These are phyloP conservation scores for Musa schizocarpa DNA, from an alignment of 176 grass and related monocot species.

Conservation along the genomic window DNA sequence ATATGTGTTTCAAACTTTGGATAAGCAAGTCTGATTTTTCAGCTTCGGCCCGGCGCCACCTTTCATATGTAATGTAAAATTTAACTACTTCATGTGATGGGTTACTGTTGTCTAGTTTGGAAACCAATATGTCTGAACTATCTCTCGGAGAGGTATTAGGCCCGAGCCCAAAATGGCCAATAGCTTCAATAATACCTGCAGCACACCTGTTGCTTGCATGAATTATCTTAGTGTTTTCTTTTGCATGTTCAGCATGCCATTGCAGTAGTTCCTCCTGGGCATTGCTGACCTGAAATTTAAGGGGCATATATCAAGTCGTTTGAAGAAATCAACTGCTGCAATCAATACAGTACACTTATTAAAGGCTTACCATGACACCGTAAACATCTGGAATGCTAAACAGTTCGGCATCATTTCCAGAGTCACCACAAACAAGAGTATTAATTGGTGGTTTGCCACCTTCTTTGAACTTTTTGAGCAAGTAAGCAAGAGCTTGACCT, in stretches of 20 bases:
- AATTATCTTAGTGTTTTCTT: conserved; percentile 43
- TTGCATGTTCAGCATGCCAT: conserved; percentile 74
- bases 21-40: conserved; percentile 47
- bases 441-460: conserved; percentile 48
- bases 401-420: conserved; percentile 83
- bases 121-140: conserved; percentile 35
- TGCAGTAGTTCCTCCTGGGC: conserved; percentile 75
- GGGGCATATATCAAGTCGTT: background rate
- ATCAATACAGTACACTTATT: background rate
- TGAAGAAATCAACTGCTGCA: background rate
- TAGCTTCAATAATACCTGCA: conserved; percentile 70
- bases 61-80: conserved; percentile 74
- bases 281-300: conserved; percentile 64
- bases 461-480: conserved; percentile 62
- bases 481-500: conserved; percentile 79
- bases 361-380: conserved; percentile 74
- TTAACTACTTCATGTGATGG: conserved; percentile 55
- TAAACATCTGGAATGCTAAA: conserved; percentile 64
- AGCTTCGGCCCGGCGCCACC: conserved; percentile 53
- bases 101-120: conserved; percentile 33
- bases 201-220: conserved; percentile 74
- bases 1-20: conserved; percentile 43
- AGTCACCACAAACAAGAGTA: conserved; percentile 88
- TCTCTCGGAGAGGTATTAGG: conserved; percentile 59
- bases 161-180: conserved; percentile 61